Percentiles rank a stretch among this genome's conserved stretches.
phyloP scores from a whole-genome alignment of 192 early-diverging fungal genomes.

The Funneliformis mosseae region DNA sequence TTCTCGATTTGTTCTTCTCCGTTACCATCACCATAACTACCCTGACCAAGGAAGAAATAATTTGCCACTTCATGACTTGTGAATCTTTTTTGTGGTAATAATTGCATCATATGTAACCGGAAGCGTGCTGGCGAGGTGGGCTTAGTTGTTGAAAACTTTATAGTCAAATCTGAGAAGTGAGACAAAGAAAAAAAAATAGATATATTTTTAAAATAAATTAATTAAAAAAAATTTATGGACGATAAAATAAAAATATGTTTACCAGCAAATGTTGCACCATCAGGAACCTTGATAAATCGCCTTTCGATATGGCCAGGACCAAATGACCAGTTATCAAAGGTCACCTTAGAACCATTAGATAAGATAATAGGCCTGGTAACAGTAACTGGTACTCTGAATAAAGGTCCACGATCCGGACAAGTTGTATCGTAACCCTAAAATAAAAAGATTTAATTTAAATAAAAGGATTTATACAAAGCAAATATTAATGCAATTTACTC shows the following conservation, averaged over 20 bases:
- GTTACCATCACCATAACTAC: slow-evolving; percentile 62
- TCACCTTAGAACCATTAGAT: slow-evolving; percentile 48
- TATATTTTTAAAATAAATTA: neutral
- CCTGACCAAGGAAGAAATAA: slow-evolving; percentile 57
- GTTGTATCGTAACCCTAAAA: slow-evolving; percentile 74
- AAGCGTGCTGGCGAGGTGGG: slow-evolving; percentile 64
- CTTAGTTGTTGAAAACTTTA: slow-evolving; percentile 41
- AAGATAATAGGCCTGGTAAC: slow-evolving; percentile 77
- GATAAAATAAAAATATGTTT: neutral
- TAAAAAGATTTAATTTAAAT: neutral
- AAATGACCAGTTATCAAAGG: slow-evolving; percentile 64
- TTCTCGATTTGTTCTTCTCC: slow-evolving; percentile 56
- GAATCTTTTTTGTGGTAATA: slow-evolving; percentile 70
- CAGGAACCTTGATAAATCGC: slow-evolving; percentile 80
- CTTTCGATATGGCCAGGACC: slow-evolving; percentile 78
- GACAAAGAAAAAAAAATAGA: neutral
- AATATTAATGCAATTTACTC: neutral
- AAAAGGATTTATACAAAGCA: neutral
- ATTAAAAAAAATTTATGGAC: neutral
- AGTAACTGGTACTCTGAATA: slow-evolving; percentile 88
- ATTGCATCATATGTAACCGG: slow-evolving; percentile 72
- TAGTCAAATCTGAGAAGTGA: slow-evolving; percentile 34
- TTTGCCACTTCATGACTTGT: slow-evolving; percentile 61
- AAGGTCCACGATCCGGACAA: slow-evolving; percentile 68
- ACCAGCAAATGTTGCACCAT: slow-evolving; percentile 78